phyloP scores from a whole-genome alignment of 2,329 filamentous ascomycete species.

The Fusarium vanettenii region DNA sequence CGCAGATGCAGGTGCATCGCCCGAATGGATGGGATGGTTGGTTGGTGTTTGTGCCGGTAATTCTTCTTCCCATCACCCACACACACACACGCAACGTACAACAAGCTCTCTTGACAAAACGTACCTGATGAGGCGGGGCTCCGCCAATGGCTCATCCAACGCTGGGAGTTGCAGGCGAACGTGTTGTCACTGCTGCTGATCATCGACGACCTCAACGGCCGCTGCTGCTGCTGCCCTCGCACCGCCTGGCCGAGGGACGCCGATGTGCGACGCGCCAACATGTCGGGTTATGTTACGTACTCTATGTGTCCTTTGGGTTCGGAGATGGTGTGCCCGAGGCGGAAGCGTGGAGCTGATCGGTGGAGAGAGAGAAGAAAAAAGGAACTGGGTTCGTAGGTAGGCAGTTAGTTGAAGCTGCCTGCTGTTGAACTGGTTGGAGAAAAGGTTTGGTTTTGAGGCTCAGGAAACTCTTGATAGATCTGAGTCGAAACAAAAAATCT shows the following conservation, averaged over 20 bases:
- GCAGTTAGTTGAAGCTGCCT: constrained; percentile 9
- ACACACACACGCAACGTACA: not conserved
- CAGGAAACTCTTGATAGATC: not conserved
- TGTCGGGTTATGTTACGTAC: constrained; percentile 9
- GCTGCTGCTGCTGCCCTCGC: constrained; percentile 18
- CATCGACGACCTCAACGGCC: constrained; percentile 7
- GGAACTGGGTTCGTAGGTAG: not conserved
- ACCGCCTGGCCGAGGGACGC: constrained; percentile 35
- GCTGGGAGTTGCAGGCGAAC: constrained; percentile 10
- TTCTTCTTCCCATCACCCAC: constrained; percentile 25
- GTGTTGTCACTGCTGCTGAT: constrained; percentile 11
- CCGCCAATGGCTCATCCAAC: constrained; percentile 31
- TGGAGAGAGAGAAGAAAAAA: not conserved
- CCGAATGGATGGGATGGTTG: constrained; percentile 5
- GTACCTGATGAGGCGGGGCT: constrained; percentile 38
- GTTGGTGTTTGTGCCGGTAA: constrained; percentile 20
- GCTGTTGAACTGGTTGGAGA: constrained; percentile 14
- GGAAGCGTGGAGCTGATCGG: constrained; percentile 27
- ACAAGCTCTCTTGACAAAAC: constrained; percentile 27
- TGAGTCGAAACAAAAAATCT: not conserved
- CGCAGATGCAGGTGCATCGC: constrained; percentile 3
- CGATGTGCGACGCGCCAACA: constrained; percentile 37
- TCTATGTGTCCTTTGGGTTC: not conserved
- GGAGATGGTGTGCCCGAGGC: constrained; percentile 1
- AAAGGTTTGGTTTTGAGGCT: not conserved